These are phyloP conservation scores for Leccinum aurantiacum DNA, from an alignment of 768 basidiomycete genomes.

Conservation along the genomic window DNA sequence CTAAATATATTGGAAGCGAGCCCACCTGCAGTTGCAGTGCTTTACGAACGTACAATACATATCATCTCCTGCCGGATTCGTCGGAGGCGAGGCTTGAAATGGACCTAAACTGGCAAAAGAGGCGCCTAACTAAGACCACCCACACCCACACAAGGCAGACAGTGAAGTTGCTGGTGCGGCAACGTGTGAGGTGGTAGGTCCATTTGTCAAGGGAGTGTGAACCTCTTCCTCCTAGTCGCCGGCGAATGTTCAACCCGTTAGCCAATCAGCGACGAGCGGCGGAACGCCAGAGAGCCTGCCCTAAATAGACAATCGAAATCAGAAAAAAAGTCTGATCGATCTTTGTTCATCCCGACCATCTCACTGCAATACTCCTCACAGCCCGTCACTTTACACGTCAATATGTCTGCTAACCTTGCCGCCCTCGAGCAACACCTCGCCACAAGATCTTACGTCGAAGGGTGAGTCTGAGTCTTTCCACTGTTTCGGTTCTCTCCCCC, in stretches of 20 bases:
- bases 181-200: neutral
- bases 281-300: constrained; percentile 24
- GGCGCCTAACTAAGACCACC: neutral
- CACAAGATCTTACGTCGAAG: constrained; percentile 86
- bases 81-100: neutral
- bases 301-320: constrained; percentile 30
- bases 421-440: constrained; percentile 87
- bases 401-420: constrained; percentile 65
- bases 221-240: neutral
- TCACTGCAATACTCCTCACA: constrained; percentile 6
- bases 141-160: neutral
- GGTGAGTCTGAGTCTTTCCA: constrained; percentile 55
- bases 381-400: constrained; percentile 17
- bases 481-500: constrained; percentile 9
- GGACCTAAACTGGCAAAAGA: constrained; percentile 1
- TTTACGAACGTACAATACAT: neutral
- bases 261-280: constrained; percentile 16
- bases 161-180: neutral
- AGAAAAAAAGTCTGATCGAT: constrained; percentile 21
- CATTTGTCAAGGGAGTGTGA: neutral
- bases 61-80: neutral
- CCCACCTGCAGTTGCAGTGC: neutral
- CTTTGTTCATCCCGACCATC: constrained; percentile 32
- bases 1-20: neutral
- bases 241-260: neutral